Evolutionary conservation across 2,329 filamentous ascomycete genomes (phyloP).

Genomic region (Penicillium olsonii): DNA sequence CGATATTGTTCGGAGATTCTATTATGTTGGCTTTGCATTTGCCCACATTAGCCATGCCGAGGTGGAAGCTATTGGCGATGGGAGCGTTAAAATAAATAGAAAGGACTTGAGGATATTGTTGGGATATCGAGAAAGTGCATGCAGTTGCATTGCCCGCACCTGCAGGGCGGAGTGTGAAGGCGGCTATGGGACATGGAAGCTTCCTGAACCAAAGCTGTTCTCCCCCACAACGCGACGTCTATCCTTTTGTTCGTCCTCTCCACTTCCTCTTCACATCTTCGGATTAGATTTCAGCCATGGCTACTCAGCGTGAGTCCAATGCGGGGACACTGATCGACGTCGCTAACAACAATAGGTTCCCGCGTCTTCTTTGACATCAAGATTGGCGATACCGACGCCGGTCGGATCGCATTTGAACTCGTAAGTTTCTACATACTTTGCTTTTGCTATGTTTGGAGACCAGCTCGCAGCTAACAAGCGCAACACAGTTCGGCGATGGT

Average conservation of each 20-base stretch:
- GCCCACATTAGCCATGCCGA: too few relatives aligned
- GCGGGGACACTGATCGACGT: conserved; percentile 26
- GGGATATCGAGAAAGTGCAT: too few relatives aligned
- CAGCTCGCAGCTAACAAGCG: conserved; percentile 20
- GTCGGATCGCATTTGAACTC: conserved; percentile 85
- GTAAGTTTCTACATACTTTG: conserved; percentile 45
- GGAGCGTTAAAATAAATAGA: too few relatives aligned
- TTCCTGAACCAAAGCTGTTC: conserved; percentile 38
- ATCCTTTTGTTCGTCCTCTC: conserved; percentile 15
- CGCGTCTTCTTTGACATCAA: conserved; percentile 93
- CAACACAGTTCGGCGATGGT: conserved; percentile 52
- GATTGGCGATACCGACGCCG: conserved; percentile 71
- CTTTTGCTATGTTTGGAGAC: neutral
- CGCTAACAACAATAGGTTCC: conserved; percentile 39
- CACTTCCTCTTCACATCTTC: neutral
- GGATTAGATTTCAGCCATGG: conserved; percentile 30
- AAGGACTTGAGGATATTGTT: too few relatives aligned
- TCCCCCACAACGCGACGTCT: conserved; percentile 15
- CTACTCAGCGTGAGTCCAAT: conserved; percentile 37
- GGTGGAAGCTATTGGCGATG: too few relatives aligned
- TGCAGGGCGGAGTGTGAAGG: conserved; percentile 4
- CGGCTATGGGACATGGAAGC: conserved; percentile 36
- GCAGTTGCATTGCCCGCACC: too few relatives aligned
- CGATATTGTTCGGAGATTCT: too few relatives aligned
- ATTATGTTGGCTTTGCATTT: too few relatives aligned